A percentile compares a stretch with the other conserved stretches of the same genome.
phyloP scores from a whole-genome alignment of 1,139 yeast species.

The Saccharomyces hybrid region DNA sequence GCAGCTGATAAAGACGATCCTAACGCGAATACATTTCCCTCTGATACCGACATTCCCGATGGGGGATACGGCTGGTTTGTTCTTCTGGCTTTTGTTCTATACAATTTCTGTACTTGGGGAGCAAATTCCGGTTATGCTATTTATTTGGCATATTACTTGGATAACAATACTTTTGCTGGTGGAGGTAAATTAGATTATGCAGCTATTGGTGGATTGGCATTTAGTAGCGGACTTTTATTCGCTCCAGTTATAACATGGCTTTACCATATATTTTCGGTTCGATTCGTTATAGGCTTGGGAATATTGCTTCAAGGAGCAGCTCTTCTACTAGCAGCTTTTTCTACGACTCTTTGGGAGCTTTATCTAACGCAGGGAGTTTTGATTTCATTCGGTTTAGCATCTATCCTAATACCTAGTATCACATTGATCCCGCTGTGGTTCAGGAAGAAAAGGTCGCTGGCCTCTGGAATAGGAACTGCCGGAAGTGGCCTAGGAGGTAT shows the following conservation, averaged over 20 bases:
- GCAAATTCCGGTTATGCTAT: slow-evolving; percentile 26
- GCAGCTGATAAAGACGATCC: too few relatives aligned
- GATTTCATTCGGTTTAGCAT: too few relatives aligned
- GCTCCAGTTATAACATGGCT: slow-evolving; percentile 26
- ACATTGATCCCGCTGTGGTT: slow-evolving; percentile 53
- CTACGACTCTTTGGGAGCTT: slow-evolving; percentile 50
- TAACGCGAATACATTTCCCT: too few relatives aligned
- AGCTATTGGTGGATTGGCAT: slow-evolving; percentile 56
- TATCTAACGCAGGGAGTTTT: slow-evolving; percentile 31
- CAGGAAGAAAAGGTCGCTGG: slow-evolving; percentile 42
- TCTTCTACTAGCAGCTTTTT: slow-evolving; percentile 53
- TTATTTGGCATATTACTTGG: slow-evolving; percentile 48
- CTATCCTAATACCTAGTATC: slow-evolving; percentile 38
- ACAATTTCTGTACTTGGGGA: too few relatives aligned
- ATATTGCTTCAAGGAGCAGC: slow-evolving; percentile 44
- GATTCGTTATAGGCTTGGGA: slow-evolving; percentile 35
- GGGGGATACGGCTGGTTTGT: too few relatives aligned
- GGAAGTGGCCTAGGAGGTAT: slow-evolving; percentile 41
- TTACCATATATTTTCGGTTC: slow-evolving; percentile 23
- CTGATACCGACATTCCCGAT: too few relatives aligned
- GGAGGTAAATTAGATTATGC: slow-evolving; percentile 52
- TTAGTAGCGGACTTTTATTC: slow-evolving; percentile 47
- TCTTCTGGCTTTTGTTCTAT: too few relatives aligned
- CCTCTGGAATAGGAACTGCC: slow-evolving; percentile 43
- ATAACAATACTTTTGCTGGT: slow-evolving; percentile 40